Evolutionary conservation across 2,329 filamentous ascomycete genomes (phyloP).

Genomic region (Capronia coronata): DNA sequence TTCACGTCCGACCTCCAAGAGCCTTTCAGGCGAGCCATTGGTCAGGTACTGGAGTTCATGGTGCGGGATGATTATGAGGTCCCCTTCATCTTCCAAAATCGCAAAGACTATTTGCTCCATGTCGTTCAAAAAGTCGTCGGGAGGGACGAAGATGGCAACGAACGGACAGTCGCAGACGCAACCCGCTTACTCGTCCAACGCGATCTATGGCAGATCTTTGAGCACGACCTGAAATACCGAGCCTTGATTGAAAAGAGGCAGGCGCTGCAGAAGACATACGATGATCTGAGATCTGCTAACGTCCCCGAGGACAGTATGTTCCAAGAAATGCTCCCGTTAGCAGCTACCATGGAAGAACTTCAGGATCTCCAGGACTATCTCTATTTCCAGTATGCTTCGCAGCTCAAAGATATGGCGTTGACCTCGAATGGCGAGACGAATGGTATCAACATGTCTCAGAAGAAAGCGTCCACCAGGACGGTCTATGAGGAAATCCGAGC

Average conservation of each 20-base stretch:
- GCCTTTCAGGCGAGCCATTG: slow-evolving; percentile 80
- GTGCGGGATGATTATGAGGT: slow-evolving; percentile 92
- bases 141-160: slow-evolving; percentile 60
- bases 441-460: slow-evolving; percentile 62
- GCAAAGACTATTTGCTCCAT: slow-evolving; percentile 95
- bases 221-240: slow-evolving; percentile 90
- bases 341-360: slow-evolving; percentile 84
- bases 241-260: slow-evolving; percentile 89
- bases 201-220: slow-evolving; percentile 90
- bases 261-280: slow-evolving; percentile 69
- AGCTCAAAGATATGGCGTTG: slow-evolving; percentile 72
- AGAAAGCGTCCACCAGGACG: slow-evolving; percentile 74
- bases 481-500: slow-evolving; percentile 79
- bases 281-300: slow-evolving; percentile 62
- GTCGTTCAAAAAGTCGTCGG: slow-evolving; percentile 63
- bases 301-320: slow-evolving; percentile 67
- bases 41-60: slow-evolving; percentile 91
- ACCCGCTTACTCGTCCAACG: slow-evolving; percentile 88
- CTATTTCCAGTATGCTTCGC: slow-evolving; percentile 82
- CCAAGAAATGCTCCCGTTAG: slow-evolving; percentile 72
- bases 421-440: slow-evolving; percentile 54
- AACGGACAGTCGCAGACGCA: slow-evolving; percentile 64
- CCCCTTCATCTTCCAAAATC: slow-evolving; percentile 95
- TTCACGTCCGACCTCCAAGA: slow-evolving; percentile 64
- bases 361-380: slow-evolving; percentile 96